Conservation (phyloP, 495 filamentous ascomycete species). For the Neurospora tetrasperma region DNA sequence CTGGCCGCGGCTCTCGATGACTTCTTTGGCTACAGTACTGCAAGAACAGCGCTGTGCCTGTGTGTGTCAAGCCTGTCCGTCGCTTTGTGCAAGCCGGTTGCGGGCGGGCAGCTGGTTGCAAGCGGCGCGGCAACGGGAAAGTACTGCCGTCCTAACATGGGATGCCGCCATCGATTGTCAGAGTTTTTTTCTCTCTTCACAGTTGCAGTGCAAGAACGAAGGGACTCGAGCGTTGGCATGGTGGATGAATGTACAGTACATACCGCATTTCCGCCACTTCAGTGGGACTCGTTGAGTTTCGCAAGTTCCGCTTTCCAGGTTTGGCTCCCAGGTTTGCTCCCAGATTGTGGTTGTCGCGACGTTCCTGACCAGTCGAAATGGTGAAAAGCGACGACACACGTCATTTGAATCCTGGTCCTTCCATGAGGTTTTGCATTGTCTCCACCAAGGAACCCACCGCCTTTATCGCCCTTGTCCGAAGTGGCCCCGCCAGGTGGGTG, state of each 20-base stretch:
- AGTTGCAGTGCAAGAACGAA: not conserved
- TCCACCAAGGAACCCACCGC: not conserved
- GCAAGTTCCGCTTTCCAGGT: not conserved
- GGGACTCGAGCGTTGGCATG: not conserved
- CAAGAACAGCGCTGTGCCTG: not conserved
- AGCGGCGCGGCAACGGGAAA: not conserved
- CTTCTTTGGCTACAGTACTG: not conserved
- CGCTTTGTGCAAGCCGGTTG: not conserved
- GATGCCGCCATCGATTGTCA: not conserved
- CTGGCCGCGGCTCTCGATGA: not conserved
- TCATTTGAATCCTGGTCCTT: not conserved
- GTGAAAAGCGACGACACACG: not conserved
- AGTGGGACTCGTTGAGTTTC: not conserved
- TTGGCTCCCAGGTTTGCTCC: not conserved
- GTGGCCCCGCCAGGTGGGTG: not conserved
- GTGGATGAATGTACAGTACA: not conserved
- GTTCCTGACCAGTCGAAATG: not conserved
- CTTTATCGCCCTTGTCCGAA: not conserved
- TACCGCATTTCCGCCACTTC: not conserved
- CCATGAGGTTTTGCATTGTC: not conserved
- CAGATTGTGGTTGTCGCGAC: not conserved
- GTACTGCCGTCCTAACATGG: not conserved
- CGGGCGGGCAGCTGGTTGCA: not conserved
- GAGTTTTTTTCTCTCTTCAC: not conserved
- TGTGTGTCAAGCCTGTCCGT: not conserved